Conservation (phyloP, 129 eudicot species). For the Flaveria bidentis region DNA sequence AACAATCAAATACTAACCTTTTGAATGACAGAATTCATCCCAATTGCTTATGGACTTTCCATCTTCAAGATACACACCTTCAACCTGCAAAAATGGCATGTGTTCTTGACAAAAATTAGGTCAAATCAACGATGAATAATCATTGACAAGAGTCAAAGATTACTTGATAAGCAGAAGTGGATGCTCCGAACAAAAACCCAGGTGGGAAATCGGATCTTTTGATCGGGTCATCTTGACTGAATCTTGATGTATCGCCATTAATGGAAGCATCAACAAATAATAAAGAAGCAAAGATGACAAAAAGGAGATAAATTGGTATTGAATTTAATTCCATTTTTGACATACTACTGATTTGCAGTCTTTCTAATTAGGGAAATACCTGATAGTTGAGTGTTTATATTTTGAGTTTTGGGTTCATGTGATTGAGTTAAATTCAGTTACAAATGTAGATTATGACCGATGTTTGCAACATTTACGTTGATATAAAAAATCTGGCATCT, state of each 20-base stretch:
- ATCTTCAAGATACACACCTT: slow-evolving; percentile 89
- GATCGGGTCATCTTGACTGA: slow-evolving; percentile 24
- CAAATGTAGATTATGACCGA: too few species aligned
- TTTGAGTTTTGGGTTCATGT: too few species aligned
- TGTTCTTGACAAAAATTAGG: neutral
- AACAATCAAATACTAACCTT: slow-evolving; percentile 10
- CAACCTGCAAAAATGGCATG: slow-evolving; percentile 47
- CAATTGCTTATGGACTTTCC: slow-evolving; percentile 71
- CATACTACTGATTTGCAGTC: neutral
- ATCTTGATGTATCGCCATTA: slow-evolving; percentile 25
- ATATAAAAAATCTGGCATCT: too few species aligned
- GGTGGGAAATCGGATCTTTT: slow-evolving; percentile 63
- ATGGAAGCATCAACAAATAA: slow-evolving; percentile 26
- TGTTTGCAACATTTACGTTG: too few species aligned
- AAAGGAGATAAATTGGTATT: slow-evolving; percentile 1
- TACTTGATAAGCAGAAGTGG: slow-evolving; percentile 92
- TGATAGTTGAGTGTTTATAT: neutral
- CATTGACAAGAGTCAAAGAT: neutral
- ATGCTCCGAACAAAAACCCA: slow-evolving; percentile 78
- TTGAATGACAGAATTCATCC: slow-evolving; percentile 56
- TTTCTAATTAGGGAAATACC: neutral
- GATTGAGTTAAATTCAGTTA: too few species aligned
- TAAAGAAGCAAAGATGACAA: slow-evolving; percentile 18
- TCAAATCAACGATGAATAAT: slow-evolving; percentile 5
- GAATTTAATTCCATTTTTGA: slow-evolving; percentile 8